phyloP scores from a whole-genome alignment of 176 grass and related monocot genomes.

The Musa itinerans region DNA sequence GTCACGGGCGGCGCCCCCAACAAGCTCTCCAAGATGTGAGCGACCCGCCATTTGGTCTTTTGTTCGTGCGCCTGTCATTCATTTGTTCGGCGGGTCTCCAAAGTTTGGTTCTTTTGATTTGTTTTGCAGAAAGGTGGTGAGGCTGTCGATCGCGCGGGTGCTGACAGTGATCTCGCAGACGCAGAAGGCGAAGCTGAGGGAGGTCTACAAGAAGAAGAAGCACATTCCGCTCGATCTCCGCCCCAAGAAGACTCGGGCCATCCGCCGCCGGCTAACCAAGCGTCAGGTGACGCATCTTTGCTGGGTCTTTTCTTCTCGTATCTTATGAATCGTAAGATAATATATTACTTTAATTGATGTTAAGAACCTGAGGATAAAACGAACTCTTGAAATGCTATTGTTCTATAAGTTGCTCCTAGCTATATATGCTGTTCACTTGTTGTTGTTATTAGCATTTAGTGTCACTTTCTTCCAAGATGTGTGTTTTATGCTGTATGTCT shows the following conservation, averaged over 20 bases:
- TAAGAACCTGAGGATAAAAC: too few relatives aligned
- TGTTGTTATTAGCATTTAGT: too few relatives aligned
- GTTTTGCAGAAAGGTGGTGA: constrained; percentile 13
- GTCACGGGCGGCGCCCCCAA: constrained; percentile 12
- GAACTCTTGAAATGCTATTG: too few relatives aligned
- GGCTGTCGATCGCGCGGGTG: constrained; percentile 16
- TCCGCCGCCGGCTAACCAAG: constrained; percentile 7
- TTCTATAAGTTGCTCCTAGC: too few relatives aligned
- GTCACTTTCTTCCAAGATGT: too few relatives aligned
- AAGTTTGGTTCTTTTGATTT: neutral
- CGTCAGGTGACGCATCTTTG: constrained; percentile 2
- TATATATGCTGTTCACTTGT: too few relatives aligned
- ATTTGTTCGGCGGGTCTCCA: too few relatives aligned
- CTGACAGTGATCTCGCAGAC: constrained; percentile 13
- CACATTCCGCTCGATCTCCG: constrained; percentile 8
- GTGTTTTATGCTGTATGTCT: too few relatives aligned
- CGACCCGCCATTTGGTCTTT: neutral
- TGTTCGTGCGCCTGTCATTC: neutral
- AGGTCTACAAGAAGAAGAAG: constrained; percentile 16
- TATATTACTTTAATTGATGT: too few relatives aligned
- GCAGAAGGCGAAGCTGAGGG: constrained; percentile 14
- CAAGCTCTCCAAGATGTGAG: constrained; percentile 22
- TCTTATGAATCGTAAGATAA: neutral
- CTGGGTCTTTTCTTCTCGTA: neutral
- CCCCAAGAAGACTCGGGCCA: constrained; percentile 12